Percentiles rank a stretch among this genome's conserved stretches.
Evolutionary conservation across 2,329 filamentous ascomycete genomes (phyloP).

Genomic region (Periconia sp.): DNA sequence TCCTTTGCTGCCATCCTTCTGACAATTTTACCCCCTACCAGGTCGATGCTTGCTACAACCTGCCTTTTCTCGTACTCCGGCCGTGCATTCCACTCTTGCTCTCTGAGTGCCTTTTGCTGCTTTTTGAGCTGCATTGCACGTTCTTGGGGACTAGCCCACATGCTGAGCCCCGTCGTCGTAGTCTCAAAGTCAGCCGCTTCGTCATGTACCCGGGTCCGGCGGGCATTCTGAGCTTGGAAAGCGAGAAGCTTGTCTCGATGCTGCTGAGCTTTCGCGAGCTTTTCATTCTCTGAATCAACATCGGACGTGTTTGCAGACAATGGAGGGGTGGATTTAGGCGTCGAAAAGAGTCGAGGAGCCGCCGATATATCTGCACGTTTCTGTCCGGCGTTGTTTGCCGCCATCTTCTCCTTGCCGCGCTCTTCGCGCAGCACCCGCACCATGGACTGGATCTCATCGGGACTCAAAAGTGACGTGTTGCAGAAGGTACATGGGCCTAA

Average conservation of each 20-base stretch:
- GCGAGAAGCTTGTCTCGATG: slow-evolving; percentile 81
- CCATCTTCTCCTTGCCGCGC: slow-evolving; percentile 85
- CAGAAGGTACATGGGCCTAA: slow-evolving; percentile 95
- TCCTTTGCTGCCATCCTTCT: slow-evolving; percentile 69
- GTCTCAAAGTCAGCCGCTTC: slow-evolving; percentile 79
- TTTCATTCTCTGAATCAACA: slow-evolving; percentile 59
- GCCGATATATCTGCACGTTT: slow-evolving; percentile 69
- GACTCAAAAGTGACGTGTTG: slow-evolving; percentile 72
- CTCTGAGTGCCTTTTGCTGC: slow-evolving; percentile 81
- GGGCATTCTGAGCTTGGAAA: slow-evolving; percentile 86
- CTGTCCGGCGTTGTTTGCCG: slow-evolving; percentile 75
- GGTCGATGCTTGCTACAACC: slow-evolving; percentile 83
- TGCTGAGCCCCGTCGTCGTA: slow-evolving; percentile 65
- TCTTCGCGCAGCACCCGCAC: slow-evolving; percentile 83
- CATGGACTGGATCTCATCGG: slow-evolving; percentile 81
- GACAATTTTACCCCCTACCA: slow-evolving; percentile 78
- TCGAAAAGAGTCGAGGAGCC: slow-evolving; percentile 65
- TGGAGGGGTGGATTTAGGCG: slow-evolving; percentile 39
- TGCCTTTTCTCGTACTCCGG: slow-evolving; percentile 89
- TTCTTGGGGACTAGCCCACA: slow-evolving; percentile 86
- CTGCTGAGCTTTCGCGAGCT: slow-evolving; percentile 71
- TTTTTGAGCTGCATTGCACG: slow-evolving; percentile 81
- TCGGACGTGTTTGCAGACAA: slow-evolving; percentile 46
- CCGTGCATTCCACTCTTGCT: slow-evolving; percentile 83
- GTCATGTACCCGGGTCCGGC: slow-evolving; percentile 82